Percentiles rank a stretch among this genome's conserved stretches.
phyloP scores from a whole-genome alignment of 1,284 basidiomycete species.

The Leccinum subrobustum region DNA sequence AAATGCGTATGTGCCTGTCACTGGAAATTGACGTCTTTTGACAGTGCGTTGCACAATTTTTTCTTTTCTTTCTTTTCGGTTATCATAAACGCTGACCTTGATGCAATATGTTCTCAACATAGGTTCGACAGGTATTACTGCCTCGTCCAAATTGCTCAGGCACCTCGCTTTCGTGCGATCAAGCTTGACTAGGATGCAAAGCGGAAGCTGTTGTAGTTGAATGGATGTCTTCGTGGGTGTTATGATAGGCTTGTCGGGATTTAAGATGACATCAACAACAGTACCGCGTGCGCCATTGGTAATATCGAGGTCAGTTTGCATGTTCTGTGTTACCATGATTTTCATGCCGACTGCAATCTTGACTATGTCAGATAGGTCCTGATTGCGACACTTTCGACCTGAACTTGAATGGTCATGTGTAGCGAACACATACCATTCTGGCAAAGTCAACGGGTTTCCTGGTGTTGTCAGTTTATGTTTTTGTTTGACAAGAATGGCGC shows the following conservation, averaged over 20 bases:
- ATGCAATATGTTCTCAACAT: background rate
- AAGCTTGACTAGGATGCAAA: background rate
- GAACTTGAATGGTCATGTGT: background rate
- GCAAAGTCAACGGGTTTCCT: background rate
- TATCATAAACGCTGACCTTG: background rate
- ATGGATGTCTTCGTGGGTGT: no score
- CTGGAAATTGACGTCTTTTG: background rate
- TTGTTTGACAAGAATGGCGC: background rate
- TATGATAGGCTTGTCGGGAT: no score
- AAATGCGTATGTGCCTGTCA: no score
- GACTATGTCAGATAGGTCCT: background rate
- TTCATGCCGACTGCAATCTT: no score
- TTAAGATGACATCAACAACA: no score
- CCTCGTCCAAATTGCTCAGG: background rate
- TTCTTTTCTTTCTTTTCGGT: background rate
- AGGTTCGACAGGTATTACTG: background rate
- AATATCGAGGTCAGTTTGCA: no score
- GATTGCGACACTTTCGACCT: background rate
- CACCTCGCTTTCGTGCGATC: background rate
- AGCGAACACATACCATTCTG: background rate
- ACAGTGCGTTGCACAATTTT: background rate
- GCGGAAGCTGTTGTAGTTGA: slow-evolving; percentile 7
- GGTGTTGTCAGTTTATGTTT: background rate
- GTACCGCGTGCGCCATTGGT: no score
- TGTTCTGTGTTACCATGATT: no score